phyloP scores from a whole-genome alignment of 257 asterid genomes.

The Solanum medicagineum region DNA sequence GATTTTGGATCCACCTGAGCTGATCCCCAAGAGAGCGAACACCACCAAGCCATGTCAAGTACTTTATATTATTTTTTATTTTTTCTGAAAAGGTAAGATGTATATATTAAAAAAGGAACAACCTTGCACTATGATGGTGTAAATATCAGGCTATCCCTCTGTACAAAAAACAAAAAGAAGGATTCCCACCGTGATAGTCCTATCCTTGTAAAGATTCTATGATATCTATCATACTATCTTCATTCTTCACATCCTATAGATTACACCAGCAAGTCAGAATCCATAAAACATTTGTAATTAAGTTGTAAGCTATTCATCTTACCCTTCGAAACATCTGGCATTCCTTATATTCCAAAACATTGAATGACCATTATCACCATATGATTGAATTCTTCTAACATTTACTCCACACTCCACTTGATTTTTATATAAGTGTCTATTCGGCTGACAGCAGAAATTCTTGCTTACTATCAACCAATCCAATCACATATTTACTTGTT shows the following conservation, averaged over 20 bases:
- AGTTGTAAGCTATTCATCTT: background rate
- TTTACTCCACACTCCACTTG: background rate
- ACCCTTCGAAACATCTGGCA: background rate
- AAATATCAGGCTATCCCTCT: background rate
- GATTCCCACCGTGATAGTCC: background rate
- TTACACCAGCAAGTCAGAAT: background rate
- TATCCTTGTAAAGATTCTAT: background rate
- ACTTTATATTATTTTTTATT: background rate
- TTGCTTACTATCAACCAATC: background rate
- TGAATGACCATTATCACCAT: background rate
- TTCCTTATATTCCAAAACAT: background rate
- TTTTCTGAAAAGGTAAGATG: background rate
- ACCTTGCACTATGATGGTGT: background rate
- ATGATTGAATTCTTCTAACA: background rate
- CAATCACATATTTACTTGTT: background rate
- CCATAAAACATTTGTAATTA: background rate
- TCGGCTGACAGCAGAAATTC: background rate
- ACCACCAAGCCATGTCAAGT: background rate
- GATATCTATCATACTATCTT: background rate
- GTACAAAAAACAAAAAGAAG: background rate
- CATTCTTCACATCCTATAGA: background rate
- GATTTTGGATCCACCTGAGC: background rate
- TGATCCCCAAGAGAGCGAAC: background rate
- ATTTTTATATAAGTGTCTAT: background rate
- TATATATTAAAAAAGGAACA: background rate